These are phyloP conservation scores for Pisolithus sp. DNA, from an alignment of 768 basidiomycete genomes.

Conservation along the genomic window DNA sequence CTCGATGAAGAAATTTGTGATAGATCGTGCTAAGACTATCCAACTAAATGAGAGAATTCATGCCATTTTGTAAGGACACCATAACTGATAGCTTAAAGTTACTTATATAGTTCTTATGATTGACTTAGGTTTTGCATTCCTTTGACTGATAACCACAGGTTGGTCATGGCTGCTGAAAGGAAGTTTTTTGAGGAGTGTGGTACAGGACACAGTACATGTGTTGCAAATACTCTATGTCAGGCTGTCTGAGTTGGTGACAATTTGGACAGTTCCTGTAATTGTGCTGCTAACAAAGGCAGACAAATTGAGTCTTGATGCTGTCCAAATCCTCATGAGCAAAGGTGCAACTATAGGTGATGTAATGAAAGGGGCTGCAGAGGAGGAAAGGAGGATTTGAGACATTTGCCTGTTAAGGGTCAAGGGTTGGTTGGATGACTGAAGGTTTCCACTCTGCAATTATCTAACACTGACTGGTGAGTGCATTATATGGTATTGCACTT, in stretches of 20 bases:
- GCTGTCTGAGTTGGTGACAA: no score
- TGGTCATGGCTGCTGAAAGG: slow-evolving; percentile 22
- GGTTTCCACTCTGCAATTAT: neutral
- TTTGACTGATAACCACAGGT: slow-evolving; percentile 18
- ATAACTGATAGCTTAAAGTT: neutral
- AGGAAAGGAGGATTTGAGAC: slow-evolving; percentile 3
- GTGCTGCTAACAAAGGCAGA: slow-evolving; percentile 36
- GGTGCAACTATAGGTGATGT: slow-evolving; percentile 8
- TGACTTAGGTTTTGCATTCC: slow-evolving; percentile 34
- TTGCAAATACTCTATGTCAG: no score
- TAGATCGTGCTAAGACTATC: slow-evolving; percentile 10
- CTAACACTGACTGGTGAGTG: neutral
- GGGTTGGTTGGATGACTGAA: neutral
- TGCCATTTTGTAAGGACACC: slow-evolving; percentile 30
- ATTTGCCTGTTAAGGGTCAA: neutral
- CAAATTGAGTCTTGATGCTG: slow-evolving; percentile 18
- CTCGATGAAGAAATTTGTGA: slow-evolving; percentile 28
- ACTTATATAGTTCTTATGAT: neutral
- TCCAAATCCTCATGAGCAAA: slow-evolving; percentile 5
- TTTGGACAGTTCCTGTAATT: slow-evolving; percentile 31
- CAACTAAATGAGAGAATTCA: slow-evolving; percentile 26
- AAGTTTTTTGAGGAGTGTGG: slow-evolving; percentile 24
- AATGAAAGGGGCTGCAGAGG: slow-evolving; percentile 4
- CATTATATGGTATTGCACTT: no score
- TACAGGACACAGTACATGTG: slow-evolving; percentile 5